Evolutionary conservation across 164 flowering plant genomes (phyloP).

Genomic region (Vitis rupestris): DNA sequence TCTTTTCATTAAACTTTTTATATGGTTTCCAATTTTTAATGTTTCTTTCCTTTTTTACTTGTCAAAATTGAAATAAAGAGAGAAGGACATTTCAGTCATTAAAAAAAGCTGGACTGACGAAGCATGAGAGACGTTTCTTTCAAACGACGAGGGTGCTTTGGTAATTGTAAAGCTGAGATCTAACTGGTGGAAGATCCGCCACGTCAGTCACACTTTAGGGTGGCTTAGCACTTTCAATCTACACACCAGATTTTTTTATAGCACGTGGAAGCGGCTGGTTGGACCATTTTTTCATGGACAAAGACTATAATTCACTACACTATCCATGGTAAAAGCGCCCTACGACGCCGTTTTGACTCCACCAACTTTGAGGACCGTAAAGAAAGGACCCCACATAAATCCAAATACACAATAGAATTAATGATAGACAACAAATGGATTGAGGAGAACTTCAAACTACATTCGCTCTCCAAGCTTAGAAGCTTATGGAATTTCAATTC

Average conservation of each 20-base stretch:
- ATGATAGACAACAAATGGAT: neutral
- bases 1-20: too few relatives aligned
- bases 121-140: neutral
- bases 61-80: neutral
- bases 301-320: too few relatives aligned
- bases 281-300: conserved; percentile 6
- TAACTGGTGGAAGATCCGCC: conserved; percentile 22
- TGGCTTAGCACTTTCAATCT: conserved; percentile 6
- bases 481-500: neutral
- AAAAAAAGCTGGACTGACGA: neutral
- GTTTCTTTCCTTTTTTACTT: neutral
- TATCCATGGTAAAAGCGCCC: neutral
- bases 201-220: conserved; percentile 16
- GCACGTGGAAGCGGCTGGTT: conserved; percentile 25
- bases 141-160: conserved; percentile 7
- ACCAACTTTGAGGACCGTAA: neutral
- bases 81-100: neutral
- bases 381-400: too few relatives aligned
- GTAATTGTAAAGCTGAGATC: neutral
- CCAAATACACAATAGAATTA: too few relatives aligned
- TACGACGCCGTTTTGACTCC: neutral
- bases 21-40: too few relatives aligned
- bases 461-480: neutral
- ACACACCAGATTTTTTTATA: conserved; percentile 11
- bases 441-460: neutral